phyloP scores from a whole-genome alignment of 2,329 filamentous ascomycete genomes.

The Aspergillus versicolor region DNA sequence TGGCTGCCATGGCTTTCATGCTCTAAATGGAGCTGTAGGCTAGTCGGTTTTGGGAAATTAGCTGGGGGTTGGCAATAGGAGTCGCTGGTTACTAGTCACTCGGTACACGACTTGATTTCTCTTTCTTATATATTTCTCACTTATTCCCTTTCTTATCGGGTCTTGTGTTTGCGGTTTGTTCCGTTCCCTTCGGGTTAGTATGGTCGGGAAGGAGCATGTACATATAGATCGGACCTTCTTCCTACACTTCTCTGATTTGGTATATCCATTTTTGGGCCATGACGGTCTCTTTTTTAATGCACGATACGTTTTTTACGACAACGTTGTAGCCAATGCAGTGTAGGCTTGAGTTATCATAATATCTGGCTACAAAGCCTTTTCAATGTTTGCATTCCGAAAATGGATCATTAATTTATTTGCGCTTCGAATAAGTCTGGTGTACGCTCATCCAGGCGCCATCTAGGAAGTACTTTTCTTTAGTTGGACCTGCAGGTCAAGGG shows the following conservation, averaged over 20 bases:
- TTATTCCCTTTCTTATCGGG: neutral
- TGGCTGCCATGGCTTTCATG: conserved; percentile 30
- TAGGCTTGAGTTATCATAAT: neutral
- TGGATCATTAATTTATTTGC: neutral
- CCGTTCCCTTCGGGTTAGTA: neutral
- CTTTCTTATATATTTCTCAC: neutral
- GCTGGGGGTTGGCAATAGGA: neutral
- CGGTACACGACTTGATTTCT: neutral
- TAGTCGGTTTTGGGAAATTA: neutral
- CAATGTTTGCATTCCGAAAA: neutral
- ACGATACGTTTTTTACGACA: neutral
- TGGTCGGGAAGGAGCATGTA: neutral
- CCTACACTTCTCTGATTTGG: neutral
- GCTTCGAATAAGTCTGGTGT: neutral
- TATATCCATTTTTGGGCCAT: neutral
- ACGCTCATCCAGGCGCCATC: neutral
- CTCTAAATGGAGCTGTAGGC: conserved; percentile 23
- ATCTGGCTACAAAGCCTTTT: neutral
- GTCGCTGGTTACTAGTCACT: neutral
- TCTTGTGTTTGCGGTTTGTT: neutral
- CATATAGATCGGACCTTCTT: neutral
- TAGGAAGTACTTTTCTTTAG: neutral
- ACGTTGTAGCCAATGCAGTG: neutral
- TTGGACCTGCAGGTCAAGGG: neutral
- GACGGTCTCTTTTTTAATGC: neutral